phyloP scores from a whole-genome alignment of 768 basidiomycete species.

The Pluteus cervinus region DNA sequence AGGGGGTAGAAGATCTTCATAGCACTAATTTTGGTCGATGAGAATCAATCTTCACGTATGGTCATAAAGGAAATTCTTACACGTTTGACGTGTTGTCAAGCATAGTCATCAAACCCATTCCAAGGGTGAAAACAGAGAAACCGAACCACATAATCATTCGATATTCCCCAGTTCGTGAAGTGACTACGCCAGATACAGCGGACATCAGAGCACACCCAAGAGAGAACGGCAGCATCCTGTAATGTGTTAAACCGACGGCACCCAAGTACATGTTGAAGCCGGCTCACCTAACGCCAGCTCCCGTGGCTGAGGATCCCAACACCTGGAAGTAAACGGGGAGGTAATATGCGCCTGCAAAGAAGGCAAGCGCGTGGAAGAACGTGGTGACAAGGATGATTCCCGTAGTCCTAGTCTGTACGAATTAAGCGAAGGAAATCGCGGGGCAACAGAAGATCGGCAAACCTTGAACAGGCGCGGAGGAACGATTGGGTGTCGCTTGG shows the following conservation, averaged over 20 bases:
- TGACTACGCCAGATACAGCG: constrained; percentile 47
- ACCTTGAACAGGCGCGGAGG: constrained; percentile 74
- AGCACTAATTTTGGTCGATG: constrained; percentile 35
- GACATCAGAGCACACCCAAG: constrained; percentile 52
- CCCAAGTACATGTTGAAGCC: constrained; percentile 1
- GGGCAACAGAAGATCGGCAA: constrained; percentile 4
- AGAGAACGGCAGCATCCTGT: constrained; percentile 72
- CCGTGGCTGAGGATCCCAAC: constrained; percentile 68
- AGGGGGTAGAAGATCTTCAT: constrained; percentile 59
- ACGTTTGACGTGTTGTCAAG: constrained; percentile 51
- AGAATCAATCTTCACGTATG: background rate
- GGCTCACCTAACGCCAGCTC: constrained; percentile 56
- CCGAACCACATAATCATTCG: constrained; percentile 57
- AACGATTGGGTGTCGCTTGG: constrained; percentile 61
- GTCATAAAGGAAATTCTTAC: constrained; percentile 23
- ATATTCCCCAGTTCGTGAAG: constrained; percentile 55
- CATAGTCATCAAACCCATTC: constrained; percentile 69
- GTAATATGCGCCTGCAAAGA: constrained; percentile 61
- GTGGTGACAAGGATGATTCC: constrained; percentile 47
- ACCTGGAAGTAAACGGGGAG: constrained; percentile 77
- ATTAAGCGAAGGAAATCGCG: background rate
- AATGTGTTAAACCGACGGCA: constrained; percentile 1
- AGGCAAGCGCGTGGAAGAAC: constrained; percentile 60
- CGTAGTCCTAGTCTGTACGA: constrained; percentile 63
- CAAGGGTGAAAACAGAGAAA: constrained; percentile 52